Percentiles rank a stretch among this genome's conserved stretches.
Conservation (phyloP, 257 asterid species). For the Euphrasia confusa region DNA sequence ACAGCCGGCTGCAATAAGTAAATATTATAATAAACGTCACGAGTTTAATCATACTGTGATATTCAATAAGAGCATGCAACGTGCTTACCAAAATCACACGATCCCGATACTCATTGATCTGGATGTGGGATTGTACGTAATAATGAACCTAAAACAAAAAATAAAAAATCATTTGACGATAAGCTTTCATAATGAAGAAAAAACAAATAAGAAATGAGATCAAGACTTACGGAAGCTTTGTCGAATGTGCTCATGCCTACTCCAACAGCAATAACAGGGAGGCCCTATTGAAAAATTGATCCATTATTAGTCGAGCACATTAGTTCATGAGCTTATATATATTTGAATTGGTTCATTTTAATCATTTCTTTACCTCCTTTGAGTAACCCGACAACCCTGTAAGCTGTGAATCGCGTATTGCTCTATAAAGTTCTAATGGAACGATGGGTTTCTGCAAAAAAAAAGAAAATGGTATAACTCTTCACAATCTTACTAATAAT, state of each 20-base stretch:
- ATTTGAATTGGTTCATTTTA: slow-evolving; percentile 16
- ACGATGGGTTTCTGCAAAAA: slow-evolving; percentile 55
- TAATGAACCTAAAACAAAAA: slow-evolving; percentile 46
- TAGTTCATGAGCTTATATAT: background rate
- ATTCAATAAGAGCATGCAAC: slow-evolving; percentile 11
- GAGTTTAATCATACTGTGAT: background rate
- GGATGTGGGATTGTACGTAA: slow-evolving; percentile 70
- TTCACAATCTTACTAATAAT: background rate
- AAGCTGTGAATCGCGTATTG: slow-evolving; percentile 68
- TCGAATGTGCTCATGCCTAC: slow-evolving; percentile 57
- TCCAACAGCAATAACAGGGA: slow-evolving; percentile 56
- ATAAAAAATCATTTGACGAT: background rate
- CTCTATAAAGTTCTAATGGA: slow-evolving; percentile 50
- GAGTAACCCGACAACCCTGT: slow-evolving; percentile 64
- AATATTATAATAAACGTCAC: background rate
- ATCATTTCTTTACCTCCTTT: slow-evolving; percentile 41
- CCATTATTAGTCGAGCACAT: slow-evolving; percentile 7
- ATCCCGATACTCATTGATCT: slow-evolving; percentile 67
- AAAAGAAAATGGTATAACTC: background rate
- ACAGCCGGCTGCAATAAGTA: slow-evolving; percentile 46
- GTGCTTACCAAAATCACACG: slow-evolving; percentile 55
- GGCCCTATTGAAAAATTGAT: slow-evolving; percentile 33
- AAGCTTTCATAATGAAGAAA: too few species aligned
- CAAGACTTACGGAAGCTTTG: slow-evolving; percentile 50
- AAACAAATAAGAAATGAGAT: background rate